phyloP scores from a whole-genome alignment of 1,284 basidiomycete genomes.

The Fomitiporia mediterranea region DNA sequence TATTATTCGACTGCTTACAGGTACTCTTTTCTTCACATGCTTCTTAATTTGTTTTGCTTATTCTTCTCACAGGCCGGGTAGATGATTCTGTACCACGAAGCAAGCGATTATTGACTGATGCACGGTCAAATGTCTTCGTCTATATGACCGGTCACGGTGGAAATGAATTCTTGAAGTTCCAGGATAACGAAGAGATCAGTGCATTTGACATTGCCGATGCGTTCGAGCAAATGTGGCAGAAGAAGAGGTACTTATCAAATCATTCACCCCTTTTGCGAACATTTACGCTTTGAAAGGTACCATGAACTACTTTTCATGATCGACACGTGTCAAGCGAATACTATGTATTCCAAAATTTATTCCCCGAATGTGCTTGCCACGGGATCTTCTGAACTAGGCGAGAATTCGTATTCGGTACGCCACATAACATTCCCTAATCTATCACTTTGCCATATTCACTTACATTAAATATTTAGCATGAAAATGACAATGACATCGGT shows the following conservation, averaged over 20 bases:
- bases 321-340: constrained; percentile 97
- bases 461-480: constrained; percentile 52
- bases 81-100: constrained; percentile 78
- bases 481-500: constrained; percentile 90
- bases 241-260: constrained; percentile 66
- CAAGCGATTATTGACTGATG: constrained; percentile 88
- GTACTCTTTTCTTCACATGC: constrained; percentile 33
- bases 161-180: constrained; percentile 98
- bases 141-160: constrained; percentile 99
- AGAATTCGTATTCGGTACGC: constrained; percentile 88
- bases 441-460: background rate
- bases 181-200: constrained; percentile 97
- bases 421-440: constrained; percentile 2
- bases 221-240: constrained; percentile 97
- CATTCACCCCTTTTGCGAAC: background rate
- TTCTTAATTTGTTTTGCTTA: background rate
- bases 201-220: constrained; percentile 96
- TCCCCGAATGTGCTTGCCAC: constrained; percentile 95
- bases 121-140: constrained; percentile 92
- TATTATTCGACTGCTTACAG: constrained; percentile 87
- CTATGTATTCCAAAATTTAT: constrained; percentile 93
- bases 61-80: constrained; percentile 51
- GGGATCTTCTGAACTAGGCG: constrained; percentile 81
- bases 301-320: constrained; percentile 98
- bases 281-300: constrained; percentile 53